Evolutionary conservation across 2,329 filamentous ascomycete genomes (phyloP), one percentile per base, ranked within the genome.

Genomic region (Penicillium griseofulvum): DNA sequence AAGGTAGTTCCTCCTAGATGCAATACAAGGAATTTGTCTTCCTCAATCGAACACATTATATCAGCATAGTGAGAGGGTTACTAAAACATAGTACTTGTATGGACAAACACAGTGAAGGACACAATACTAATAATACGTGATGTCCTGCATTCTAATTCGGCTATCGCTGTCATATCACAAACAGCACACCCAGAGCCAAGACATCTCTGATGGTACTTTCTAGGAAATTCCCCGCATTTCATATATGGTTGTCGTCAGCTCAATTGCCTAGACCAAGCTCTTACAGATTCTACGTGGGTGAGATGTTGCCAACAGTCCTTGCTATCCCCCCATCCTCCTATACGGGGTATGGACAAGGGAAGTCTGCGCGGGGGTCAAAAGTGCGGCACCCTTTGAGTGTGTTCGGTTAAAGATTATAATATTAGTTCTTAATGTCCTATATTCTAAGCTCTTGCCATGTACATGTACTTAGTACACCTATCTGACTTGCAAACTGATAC

Each of bases 181-280:
- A 39, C 26, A 37, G 26, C 17, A 16, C 37, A 39, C 29, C 22
- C 2, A 33, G 37, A 38, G 42, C 41, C 33, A 22, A 46, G 14
- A 10, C 10, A n/a, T 37, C 41, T 22, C 17, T 46, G 2, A 31
- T 19, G 16, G 31, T 11, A 3, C 11, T 36, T 29, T 34, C n/a
- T 34, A 17, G 24, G 10, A 19, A 29, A 5, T 41, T 49, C 51
- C 51, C 51, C 51, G 51, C 51, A 54, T 37, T 49, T 19, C 19
- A 34, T 36, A 29, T 19, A 49, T n/a, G 12, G 29, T n/a, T 37
- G 14, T 37, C n/a, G 17, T 29, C 26, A 47, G 28, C 29, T 31
- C 22, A 24, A 33, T 29, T 28, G 31, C 33, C 41, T 26, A 36
- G 41, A 36, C 17, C n/a, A 26, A 16, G n/a, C 22, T 22, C n/a